Evolutionary conservation across 129 eudicot species (phyloP).

Genomic region (Calendula officinalis): DNA sequence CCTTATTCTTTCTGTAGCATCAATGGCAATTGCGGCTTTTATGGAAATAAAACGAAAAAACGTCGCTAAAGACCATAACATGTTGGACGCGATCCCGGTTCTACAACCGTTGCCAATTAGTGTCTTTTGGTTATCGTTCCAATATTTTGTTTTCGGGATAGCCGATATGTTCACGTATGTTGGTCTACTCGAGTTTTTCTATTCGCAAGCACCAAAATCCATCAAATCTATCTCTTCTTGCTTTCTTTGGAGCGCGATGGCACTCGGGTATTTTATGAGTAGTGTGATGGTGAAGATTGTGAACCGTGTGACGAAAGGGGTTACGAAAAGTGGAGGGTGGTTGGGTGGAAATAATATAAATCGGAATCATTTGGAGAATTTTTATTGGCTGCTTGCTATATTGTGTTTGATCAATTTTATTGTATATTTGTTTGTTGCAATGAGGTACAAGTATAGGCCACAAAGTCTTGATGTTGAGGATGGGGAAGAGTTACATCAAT

Average conservation of each 20-base stretch:
- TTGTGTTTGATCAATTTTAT: conserved; percentile 59
- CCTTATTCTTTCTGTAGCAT: conserved; percentile 52
- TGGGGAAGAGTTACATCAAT: conserved; percentile 17
- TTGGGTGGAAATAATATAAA: conserved; percentile 69
- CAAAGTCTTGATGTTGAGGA: conserved; percentile 17
- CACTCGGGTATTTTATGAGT: conserved; percentile 64
- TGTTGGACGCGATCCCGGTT: conserved; percentile 62
- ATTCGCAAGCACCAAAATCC: conserved; percentile 58
- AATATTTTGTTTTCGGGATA: conserved; percentile 63
- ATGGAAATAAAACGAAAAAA: conserved; percentile 62
- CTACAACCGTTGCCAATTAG: conserved; percentile 59
- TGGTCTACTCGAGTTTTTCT: conserved; percentile 73
- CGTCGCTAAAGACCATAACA: conserved; percentile 46
- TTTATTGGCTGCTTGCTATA: conserved; percentile 63
- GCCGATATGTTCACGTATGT: conserved; percentile 73
- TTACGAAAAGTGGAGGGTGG: conserved; percentile 59
- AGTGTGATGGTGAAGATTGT: conserved; percentile 53
- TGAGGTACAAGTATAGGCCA: conserved; percentile 64
- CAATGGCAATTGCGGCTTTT: conserved; percentile 66
- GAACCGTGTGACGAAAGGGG: conserved; percentile 48
- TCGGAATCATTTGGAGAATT: conserved; percentile 55
- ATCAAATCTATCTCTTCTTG: conserved; percentile 67
- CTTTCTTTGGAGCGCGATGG: conserved; percentile 74
- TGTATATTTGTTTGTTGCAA: conserved; percentile 48
- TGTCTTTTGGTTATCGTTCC: conserved; percentile 61